Evolutionary conservation across 2,329 filamentous ascomycete genomes (phyloP).

Genomic region (Lasiodiplodia gonubiensis): DNA sequence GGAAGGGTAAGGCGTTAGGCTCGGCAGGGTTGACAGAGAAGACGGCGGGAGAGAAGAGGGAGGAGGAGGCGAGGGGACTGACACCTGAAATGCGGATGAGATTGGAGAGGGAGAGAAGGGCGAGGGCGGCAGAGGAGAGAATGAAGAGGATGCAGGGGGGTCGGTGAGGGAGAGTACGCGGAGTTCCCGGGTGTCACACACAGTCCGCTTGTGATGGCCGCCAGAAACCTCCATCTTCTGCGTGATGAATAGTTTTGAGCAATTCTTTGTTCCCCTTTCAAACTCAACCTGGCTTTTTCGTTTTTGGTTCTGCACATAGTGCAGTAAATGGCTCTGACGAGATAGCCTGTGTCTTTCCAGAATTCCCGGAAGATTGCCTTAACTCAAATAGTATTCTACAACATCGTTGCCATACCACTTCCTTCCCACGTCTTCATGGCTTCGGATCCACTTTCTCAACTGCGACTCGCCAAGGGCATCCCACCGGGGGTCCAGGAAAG

Average conservation of each 20-base stretch:
- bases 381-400: slow-evolving; percentile 16
- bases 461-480: slow-evolving; percentile 47
- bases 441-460: slow-evolving; percentile 44
- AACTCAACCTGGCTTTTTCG: no score
- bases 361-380: background rate
- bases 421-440: slow-evolving; percentile 42
- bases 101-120: slow-evolving; percentile 86
- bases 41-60: slow-evolving; percentile 78
- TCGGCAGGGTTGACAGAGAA: slow-evolving; percentile 64
- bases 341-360: no score
- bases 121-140: slow-evolving; percentile 89
- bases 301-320: background rate
- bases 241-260: no score
- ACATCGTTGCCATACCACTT: slow-evolving; percentile 44
- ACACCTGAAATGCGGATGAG: slow-evolving; percentile 85
- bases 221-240: no score
- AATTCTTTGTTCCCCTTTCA: no score
- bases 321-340: no score
- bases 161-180: background rate
- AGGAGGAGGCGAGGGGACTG: slow-evolving; percentile 83
- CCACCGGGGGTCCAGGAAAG: slow-evolving; percentile 41
- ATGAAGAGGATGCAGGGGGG: slow-evolving; percentile 68
- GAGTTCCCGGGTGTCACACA: background rate
- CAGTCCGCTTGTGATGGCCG: background rate
- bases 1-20: slow-evolving; percentile 60